Percentiles rank a stretch among this genome's conserved stretches.
These are phyloP conservation scores for Pezicula carpinea DNA, from an alignment of 2,329 filamentous ascomycete species.

Conservation along the genomic window DNA sequence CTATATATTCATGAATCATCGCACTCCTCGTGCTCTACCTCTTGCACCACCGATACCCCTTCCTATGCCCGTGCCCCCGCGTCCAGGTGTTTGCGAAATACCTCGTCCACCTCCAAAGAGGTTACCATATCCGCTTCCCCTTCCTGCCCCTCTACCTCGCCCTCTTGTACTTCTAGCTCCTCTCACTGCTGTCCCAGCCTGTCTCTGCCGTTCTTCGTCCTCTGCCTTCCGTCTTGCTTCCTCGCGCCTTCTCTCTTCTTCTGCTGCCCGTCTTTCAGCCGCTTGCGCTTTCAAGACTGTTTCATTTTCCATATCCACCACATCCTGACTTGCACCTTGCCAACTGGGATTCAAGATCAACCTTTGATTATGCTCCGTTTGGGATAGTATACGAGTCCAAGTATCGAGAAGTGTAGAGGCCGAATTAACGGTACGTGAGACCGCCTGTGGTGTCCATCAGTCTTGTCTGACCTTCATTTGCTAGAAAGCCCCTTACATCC, in stretches of 20 bases:
- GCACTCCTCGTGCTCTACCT: conserved; percentile 49
- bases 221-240: conserved; percentile 61
- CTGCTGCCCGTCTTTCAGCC: conserved; percentile 68
- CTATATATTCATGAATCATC: conserved; percentile 17
- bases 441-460: conserved; percentile 51
- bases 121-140: conserved; percentile 20
- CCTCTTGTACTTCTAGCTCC: conserved; percentile 26
- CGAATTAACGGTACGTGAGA: conserved; percentile 78
- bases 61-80: conserved; percentile 39
- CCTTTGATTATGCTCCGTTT: conserved; percentile 96
- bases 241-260: conserved; percentile 74
- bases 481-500: conserved; percentile 46
- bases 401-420: conserved; percentile 88
- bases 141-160: conserved; percentile 20
- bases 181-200: conserved; percentile 33
- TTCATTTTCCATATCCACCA: conserved; percentile 83
- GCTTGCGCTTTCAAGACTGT: conserved; percentile 68
- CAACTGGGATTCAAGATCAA: conserved; percentile 83
- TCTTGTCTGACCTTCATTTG: conserved; percentile 1
- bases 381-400: conserved; percentile 92
- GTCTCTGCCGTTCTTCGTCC: conserved; percentile 47
- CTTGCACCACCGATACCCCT: conserved; percentile 43
- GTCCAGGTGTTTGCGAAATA: conserved; percentile 26
- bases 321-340: conserved; percentile 83
- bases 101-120: conserved; percentile 19